Percentiles rank a stretch among this genome's conserved stretches.
phyloP scores from a whole-genome alignment of 106 monocot species.

The Posidonia australis region DNA sequence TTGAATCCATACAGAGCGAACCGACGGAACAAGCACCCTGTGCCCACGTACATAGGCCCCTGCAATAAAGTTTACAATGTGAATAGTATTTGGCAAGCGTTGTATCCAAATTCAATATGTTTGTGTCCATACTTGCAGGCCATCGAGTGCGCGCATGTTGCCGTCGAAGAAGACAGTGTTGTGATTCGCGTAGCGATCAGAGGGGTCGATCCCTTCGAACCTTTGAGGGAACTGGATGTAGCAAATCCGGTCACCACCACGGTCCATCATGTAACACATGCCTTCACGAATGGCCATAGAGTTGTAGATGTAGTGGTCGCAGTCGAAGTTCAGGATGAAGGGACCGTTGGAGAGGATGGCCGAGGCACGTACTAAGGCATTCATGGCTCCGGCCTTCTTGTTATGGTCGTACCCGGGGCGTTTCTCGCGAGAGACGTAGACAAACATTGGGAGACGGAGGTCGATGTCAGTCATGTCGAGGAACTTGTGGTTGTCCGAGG shows the following conservation, averaged over 20 bases:
- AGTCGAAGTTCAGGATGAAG: constrained; percentile 97
- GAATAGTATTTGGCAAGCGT: neutral
- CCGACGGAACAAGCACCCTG: constrained; percentile 86
- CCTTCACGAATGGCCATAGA: constrained; percentile 68
- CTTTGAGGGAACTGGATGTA: constrained; percentile 92
- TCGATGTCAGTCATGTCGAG: constrained; percentile 74
- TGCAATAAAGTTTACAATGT: neutral
- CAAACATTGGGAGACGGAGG: constrained; percentile 64
- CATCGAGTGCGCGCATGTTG: constrained; percentile 94
- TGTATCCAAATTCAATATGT: neutral
- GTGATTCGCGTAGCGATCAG: constrained; percentile 95
- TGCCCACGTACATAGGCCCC: constrained; percentile 92
- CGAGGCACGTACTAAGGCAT: constrained; percentile 77
- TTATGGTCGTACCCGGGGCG: constrained; percentile 78
- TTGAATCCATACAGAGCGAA: constrained; percentile 78
- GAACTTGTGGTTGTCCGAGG: constrained; percentile 45
- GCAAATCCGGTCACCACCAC: constrained; percentile 85
- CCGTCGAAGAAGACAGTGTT: constrained; percentile 99
- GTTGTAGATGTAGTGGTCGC: constrained; percentile 97
- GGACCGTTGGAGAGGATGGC: constrained; percentile 90
- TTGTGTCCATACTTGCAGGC: constrained; percentile 33
- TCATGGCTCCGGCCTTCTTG: constrained; percentile 98
- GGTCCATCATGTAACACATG: constrained; percentile 99
- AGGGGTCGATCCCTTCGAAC: constrained; percentile 94
- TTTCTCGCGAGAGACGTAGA: constrained; percentile 86